Evolutionary conservation across 2,329 filamentous ascomycete genomes (phyloP), one percentile per base, ranked within the genome.

Genomic region (Trichoderma simmonsii): DNA sequence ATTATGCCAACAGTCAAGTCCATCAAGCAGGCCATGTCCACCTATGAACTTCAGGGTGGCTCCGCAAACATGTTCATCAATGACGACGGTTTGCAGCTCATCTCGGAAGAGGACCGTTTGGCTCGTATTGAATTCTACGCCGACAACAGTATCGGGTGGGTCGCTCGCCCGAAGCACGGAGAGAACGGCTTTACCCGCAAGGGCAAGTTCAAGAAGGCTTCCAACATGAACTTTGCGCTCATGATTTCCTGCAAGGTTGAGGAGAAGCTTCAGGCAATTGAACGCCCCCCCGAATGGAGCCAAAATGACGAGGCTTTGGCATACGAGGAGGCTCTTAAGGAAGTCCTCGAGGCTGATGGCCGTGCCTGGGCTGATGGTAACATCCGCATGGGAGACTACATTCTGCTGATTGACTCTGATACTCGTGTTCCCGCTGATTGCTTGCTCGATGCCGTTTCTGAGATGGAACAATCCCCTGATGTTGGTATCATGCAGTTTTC

Each of bases 311-410:
- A 93, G 79, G 87, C 88, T 7, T 82, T 85, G 72, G 90, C 89
- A 1, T 94, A 94, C 77, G 87, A 91, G 79, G 81, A 85, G 77
- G 86, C 88, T 73, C 85, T 95, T 56, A 87, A 89, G 75, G 87
- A 91, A 72, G 88, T 91, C 21, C 85, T 95, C 48, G 86, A 90
- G 61, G 88, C 90, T 63, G 86, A 92, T 71, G 89, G 90, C 21
- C 88, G 91, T 32, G 92, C 92, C 32, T 93, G 91, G 92, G 93
- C 93, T 21, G 93, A 94, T 78, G 94, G 93, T 73, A 94, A 96
- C 80, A 91, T 97, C 76, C 92, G 93, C 66, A 85, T 97, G 26
- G 94, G 94, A 71, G 93, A 97, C 81, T 95, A 94, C 80, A 93
- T 95, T 73, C 78, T 82, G 14, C 77, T 95, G 73, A 92, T 94